These are phyloP conservation scores for Bipolaris oryzae DNA, from an alignment of 2,329 filamentous ascomycete species.

Conservation along the genomic window DNA sequence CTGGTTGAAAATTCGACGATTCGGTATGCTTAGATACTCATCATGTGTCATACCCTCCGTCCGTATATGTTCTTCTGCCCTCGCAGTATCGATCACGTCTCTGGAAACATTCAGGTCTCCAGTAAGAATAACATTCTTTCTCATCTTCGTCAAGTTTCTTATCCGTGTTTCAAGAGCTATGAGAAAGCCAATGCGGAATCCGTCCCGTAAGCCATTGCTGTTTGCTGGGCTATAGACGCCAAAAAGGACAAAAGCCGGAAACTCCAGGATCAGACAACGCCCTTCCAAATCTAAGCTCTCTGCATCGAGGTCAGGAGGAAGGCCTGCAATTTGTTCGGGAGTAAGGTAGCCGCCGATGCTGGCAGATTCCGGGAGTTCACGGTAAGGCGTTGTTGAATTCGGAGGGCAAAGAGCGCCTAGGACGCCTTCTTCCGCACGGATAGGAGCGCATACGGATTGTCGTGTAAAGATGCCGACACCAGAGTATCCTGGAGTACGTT, in stretches of 20 bases:
- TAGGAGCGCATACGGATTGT: conserved; percentile 82
- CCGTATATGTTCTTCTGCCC: conserved; percentile 71
- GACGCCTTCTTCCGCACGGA: conserved; percentile 92
- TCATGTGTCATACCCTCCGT: conserved; percentile 72
- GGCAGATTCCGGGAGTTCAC: conserved; percentile 73
- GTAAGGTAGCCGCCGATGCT: conserved; percentile 90
- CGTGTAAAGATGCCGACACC: conserved; percentile 94
- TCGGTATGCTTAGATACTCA: conserved; percentile 74
- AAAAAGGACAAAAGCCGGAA: conserved; percentile 90
- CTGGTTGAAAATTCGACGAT: conserved; percentile 82
- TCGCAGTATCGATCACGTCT: conserved; percentile 75
- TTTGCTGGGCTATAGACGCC: conserved; percentile 92
- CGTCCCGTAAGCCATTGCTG: conserved; percentile 80
- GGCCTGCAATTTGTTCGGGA: conserved; percentile 66
- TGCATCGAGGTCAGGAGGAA: conserved; percentile 63
- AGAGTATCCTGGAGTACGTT: conserved; percentile 73
- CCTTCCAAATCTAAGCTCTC: conserved; percentile 84
- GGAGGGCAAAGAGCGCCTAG: conserved; percentile 79
- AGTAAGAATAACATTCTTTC: conserved; percentile 83
- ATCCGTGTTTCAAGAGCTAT: conserved; percentile 80
- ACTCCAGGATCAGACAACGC: conserved; percentile 87
- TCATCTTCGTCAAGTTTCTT: conserved; percentile 78
- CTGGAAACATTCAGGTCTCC: conserved; percentile 86
- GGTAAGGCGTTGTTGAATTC: conserved; percentile 71
- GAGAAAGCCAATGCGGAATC: conserved; percentile 82